Base-by-base conservation (phyloP, 192 early-diverging fungal genomes). In the Kickxella alabastrina region DNA sequence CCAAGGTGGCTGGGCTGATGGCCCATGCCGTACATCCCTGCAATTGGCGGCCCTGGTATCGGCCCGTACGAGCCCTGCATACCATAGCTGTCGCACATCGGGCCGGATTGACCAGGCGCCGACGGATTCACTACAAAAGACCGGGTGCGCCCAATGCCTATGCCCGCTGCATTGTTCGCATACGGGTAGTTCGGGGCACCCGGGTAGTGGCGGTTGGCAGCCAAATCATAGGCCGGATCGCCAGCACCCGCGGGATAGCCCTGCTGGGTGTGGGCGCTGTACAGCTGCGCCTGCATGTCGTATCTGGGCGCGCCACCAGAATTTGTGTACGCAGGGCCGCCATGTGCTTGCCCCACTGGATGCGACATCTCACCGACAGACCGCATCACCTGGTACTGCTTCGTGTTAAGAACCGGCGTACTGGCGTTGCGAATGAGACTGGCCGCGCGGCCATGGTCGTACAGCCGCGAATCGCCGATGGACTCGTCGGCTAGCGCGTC, bases 361-460 rank as follows among this genome's bases (percentile, higher is more conserved):
- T 52, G 68, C 3, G 48, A 10, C 8, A 49, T n/a, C 26, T 64
- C 55, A 31, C 68, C 72, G 7, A 34, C 17, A 10, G 36, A 49
- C 40, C 63, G 72, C 54, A 63, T 28, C 7, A 43, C 53, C 21
- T 67, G 64, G 45, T 75, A 68, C 52, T 75, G 72, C 46, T 68
- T 75, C 43, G 72, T 49, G 35, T 62, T 64, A n/a, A 75, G 65
- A 32, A 64, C 65, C 2, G 72, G 72, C 19, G 72, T 75, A 28
- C 64, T 68, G 27, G 72, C 51, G 26, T 75, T 75, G 40, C 72
- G 65, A 34, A 75, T 64, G 12, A 75, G 57, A 12, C 43, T 56
- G 19, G 55, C 53, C 21, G 38, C 53, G 41, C 72, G 72, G n/a
- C 36, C 19, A 17, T 64, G 36, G 4, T 66, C 71, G 34, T 63